Base-by-base conservation (phyloP, 768 basidiomycete species). In the Pleurotus platypus region DNA sequence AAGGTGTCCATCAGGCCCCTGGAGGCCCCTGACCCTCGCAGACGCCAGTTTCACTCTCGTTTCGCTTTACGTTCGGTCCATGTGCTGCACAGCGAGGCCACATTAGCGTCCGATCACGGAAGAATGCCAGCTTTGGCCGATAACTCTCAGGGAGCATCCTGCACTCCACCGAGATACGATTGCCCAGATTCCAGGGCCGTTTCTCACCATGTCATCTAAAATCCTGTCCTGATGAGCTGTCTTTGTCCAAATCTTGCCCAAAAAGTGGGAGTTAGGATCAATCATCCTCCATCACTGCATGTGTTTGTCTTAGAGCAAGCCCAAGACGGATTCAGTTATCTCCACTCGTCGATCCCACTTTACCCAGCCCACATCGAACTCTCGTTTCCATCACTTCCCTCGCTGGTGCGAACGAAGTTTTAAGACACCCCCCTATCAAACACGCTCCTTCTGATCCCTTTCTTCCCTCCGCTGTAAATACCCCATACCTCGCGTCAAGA, bases 351-450 rank as follows among this genome's bases (percentile, higher is more conserved):
- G 49, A 51, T 51, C 35, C 49, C 49, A 51, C 37, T 30, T 16
- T 26, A 49, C 18, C 49, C 49, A 51, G 30, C 49, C n/a, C 16
- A 27, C 22, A 24, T 15, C 9, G 15, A 49, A 49, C 30, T 35
- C 30, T 35, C 11, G 30, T 2, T 30, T 26, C 47, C 47, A 51
- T 51, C 49, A 51, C 49, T 30, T 51, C 48, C 16, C 49, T 51
- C 49, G 49, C 49, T 37, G 49, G 49, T 39, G 49, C 35, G 49
- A 51, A 51, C 27, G 37, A 51, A 35, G n/a, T 51, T 51, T 51
- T 30, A 35, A 30, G 35, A 6, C 18, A 35, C 24, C 22, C 27
- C 15, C 30, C 30, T 30, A 37, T 51, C 49, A 51, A 37, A 6
- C 30, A 15, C 26, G 8, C 49, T 26, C 37, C 26, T 51, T 37